Evolutionary conservation across 495 filamentous ascomycete genomes (phyloP).

Genomic region (Aspergillus funiculosus): DNA sequence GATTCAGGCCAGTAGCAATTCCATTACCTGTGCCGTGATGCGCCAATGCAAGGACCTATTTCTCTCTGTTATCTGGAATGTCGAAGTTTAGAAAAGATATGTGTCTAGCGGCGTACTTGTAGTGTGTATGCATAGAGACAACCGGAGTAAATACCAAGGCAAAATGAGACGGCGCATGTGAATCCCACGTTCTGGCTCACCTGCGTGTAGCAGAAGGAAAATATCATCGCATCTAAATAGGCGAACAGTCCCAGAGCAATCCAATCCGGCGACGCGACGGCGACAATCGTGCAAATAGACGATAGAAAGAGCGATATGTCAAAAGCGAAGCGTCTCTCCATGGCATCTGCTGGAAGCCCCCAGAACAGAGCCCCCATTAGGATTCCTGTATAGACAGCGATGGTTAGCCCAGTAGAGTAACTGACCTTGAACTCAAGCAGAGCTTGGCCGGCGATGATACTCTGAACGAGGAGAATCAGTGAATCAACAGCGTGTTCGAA

Average conservation of each 20-base stretch:
- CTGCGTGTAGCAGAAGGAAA: conserved; percentile 66
- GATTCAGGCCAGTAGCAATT: conserved; percentile 59
- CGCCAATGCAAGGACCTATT: conserved; percentile 10
- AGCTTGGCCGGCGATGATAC: conserved; percentile 54
- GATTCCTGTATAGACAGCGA: conserved; percentile 54
- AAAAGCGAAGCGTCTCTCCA: conserved; percentile 50
- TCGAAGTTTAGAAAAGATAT: not conserved
- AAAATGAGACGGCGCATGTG: conserved; percentile 60
- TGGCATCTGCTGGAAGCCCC: conserved; percentile 50
- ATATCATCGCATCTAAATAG: conserved; percentile 47
- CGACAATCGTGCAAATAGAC: conserved; percentile 45
- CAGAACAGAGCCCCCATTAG: conserved; percentile 50
- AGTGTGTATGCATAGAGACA: conserved; percentile 60
- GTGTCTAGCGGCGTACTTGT: conserved; percentile 25
- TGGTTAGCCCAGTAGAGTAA: conserved; percentile 40
- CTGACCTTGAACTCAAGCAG: conserved; percentile 51
- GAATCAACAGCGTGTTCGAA: conserved; percentile 70
- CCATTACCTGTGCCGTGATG: conserved; percentile 14
- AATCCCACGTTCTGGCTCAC: conserved; percentile 61
- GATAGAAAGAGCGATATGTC: conserved; percentile 46
- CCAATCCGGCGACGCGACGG: conserved; percentile 46
- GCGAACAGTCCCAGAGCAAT: conserved; percentile 43
- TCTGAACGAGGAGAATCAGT: conserved; percentile 60
- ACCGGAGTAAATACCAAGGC: conserved; percentile 67
- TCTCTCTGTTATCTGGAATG: not conserved